Percentiles rank a stretch among this genome's conserved stretches.
phyloP scores from a whole-genome alignment of 805 yeast genomes.

The Limtongozyma cylindracea region DNA sequence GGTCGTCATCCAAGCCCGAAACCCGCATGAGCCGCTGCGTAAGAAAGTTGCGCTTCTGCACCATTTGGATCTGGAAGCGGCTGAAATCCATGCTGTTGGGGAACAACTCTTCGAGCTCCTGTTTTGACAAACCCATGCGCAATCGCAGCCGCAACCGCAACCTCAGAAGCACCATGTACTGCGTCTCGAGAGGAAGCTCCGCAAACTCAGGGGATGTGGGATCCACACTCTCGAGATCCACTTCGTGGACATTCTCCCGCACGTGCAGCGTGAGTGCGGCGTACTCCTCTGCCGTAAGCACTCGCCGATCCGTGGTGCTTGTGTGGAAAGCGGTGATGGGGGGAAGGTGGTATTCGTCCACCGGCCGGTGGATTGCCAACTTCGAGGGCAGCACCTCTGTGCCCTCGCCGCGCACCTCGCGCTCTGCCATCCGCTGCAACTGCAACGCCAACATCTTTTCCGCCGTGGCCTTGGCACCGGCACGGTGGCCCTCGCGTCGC shows the following conservation, averaged over 20 bases:
- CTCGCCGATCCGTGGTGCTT: conserved; percentile 36
- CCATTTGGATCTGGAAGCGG: conserved; percentile 79
- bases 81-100: conserved; percentile 81
- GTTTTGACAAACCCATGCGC: conserved; percentile 85
- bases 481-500: conserved; percentile 48
- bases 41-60: conserved; percentile 69
- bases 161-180: conserved; percentile 69
- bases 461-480: conserved; percentile 51
- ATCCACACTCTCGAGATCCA: conserved; percentile 52
- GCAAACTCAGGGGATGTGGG: conserved; percentile 63
- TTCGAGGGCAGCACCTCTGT: conserved; percentile 1
- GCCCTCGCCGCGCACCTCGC: not conserved
- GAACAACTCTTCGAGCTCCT: conserved; percentile 61
- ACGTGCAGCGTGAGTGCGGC: conserved; percentile 9
- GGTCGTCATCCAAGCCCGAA: conserved; percentile 50
- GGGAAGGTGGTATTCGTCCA: conserved; percentile 80
- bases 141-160: conserved; percentile 65
- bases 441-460: conserved; percentile 59
- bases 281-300: conserved; percentile 41
- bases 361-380: conserved; percentile 24
- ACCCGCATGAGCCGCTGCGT: conserved; percentile 74
- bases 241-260: conserved; percentile 39
- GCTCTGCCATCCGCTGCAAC: conserved; percentile 7
- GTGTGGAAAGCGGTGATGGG: conserved; percentile 28
- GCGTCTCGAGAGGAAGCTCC: conserved; percentile 59